These are phyloP conservation scores for Fusarium praegraminearum DNA, from an alignment of 2,329 filamentous ascomycete species.

Conservation along the genomic window DNA sequence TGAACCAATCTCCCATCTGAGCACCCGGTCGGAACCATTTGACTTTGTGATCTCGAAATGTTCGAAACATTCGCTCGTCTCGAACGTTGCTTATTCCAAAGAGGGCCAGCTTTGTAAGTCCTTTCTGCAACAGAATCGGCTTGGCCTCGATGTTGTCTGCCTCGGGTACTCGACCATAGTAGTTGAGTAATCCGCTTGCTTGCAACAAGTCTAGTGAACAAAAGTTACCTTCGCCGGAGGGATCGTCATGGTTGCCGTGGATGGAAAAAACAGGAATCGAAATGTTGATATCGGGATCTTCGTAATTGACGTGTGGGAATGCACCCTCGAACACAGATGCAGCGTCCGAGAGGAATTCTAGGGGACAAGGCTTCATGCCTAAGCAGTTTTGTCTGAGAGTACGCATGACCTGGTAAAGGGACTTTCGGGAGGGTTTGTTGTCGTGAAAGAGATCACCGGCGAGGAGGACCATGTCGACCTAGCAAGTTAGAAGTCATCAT, in stretches of 20 bases:
- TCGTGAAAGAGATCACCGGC: conserved; percentile 97
- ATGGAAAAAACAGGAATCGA: conserved; percentile 98
- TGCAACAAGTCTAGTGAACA: conserved; percentile 93
- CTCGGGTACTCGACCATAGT: conserved; percentile 92
- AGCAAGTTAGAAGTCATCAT: neutral
- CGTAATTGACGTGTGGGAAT: conserved; percentile 96
- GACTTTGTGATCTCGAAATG: conserved; percentile 91
- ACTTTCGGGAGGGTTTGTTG: conserved; percentile 95
- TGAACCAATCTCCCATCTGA: conserved; percentile 93
- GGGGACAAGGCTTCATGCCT: conserved; percentile 93
- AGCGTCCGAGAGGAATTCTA: conserved; percentile 94
- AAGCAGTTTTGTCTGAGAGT: conserved; percentile 93
- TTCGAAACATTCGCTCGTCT: conserved; percentile 93
- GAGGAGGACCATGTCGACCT: conserved; percentile 95
- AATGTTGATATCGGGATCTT: conserved; percentile 96
- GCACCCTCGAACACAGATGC: conserved; percentile 90
- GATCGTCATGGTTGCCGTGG: conserved; percentile 98
- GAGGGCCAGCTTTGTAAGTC: conserved; percentile 88
- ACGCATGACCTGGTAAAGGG: conserved; percentile 97
- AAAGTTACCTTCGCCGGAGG: conserved; percentile 92
- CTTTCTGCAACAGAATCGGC: conserved; percentile 93
- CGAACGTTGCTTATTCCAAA: conserved; percentile 97
- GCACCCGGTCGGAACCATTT: conserved; percentile 89
- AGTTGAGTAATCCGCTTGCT: conserved; percentile 91
- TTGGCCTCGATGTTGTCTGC: conserved; percentile 96